phyloP scores from a whole-genome alignment of 1,284 basidiomycete genomes.

The Leccinum variabile region DNA sequence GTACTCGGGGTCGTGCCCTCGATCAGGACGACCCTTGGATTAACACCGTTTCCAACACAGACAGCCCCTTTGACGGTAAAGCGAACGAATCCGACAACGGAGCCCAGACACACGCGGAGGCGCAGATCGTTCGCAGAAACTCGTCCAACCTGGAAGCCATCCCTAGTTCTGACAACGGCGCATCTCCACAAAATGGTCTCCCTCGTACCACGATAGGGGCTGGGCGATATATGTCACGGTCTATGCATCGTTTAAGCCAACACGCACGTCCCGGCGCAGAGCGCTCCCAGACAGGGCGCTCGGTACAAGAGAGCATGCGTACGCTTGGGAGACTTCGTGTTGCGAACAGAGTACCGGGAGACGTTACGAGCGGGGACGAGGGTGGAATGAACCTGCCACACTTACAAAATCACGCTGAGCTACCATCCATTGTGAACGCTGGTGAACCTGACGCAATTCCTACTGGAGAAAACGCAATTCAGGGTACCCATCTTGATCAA shows the following conservation, averaged over 20 bases:
- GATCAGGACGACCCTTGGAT: constrained; percentile 32
- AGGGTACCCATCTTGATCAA: neutral
- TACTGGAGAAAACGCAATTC: neutral
- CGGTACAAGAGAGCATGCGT: constrained; percentile 36
- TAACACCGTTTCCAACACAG: constrained; percentile 7
- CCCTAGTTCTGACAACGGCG: constrained; percentile 2
- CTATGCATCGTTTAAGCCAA: neutral
- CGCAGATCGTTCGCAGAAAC: constrained; percentile 14
- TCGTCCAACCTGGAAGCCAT: constrained; percentile 20
- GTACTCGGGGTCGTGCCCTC: constrained; percentile 14
- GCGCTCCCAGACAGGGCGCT: constrained; percentile 21
- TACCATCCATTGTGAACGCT: neutral
- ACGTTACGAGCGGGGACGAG: constrained; percentile 42
- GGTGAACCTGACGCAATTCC: neutral
- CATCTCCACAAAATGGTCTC: neutral
- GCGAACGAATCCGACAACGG: constrained; percentile 6
- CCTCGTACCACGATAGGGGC: neutral
- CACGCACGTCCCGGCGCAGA: constrained; percentile 12
- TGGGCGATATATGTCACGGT: neutral
- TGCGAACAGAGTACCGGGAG: constrained; percentile 44
- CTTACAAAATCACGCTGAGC: neutral
- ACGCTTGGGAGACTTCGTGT: constrained; percentile 41
- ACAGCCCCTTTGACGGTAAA: neutral
- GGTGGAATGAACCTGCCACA: constrained; percentile 23
- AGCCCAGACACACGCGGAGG: neutral